Conservation (phyloP, 805 yeast genomes). For the Hanseniaspora lachancei region DNA sequence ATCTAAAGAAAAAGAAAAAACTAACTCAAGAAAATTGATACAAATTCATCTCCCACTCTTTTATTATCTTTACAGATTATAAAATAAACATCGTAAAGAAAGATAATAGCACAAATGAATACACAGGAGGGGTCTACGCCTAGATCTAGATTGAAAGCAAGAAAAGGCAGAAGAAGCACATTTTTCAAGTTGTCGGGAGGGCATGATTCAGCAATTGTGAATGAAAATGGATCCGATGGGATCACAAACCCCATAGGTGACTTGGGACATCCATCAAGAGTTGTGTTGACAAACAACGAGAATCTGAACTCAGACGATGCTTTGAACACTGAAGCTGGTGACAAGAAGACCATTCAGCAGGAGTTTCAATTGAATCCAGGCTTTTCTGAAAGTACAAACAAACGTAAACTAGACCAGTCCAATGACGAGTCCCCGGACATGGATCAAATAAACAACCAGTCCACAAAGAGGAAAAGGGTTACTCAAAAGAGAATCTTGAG, state of each 20-base stretch:
- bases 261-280: slow-evolving; percentile 5
- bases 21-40: too few species aligned
- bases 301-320: not conserved
- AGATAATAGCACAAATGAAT: not conserved
- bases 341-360: slow-evolving; percentile 4
- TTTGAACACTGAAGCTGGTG: not conserved
- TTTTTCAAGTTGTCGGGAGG: not conserved
- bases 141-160: not conserved
- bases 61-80: not conserved
- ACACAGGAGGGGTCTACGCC: slow-evolving; percentile 4
- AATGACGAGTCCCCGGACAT: not conserved
- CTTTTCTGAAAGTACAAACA: not conserved
- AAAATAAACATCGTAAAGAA: not conserved
- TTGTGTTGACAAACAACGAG: not conserved
- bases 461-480: not conserved
- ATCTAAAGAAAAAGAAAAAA: too few species aligned
- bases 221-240: not conserved
- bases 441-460: not conserved
- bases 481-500: not conserved
- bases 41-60: too few species aligned
- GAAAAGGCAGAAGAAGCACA: slow-evolving; percentile 9
- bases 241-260: not conserved
- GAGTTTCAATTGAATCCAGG: slow-evolving; percentile 6
- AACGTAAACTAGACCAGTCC: not conserved
- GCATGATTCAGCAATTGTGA: not conserved